A percentile compares a stretch with the other conserved stretches of the same genome.
Evolutionary conservation across 768 basidiomycete genomes (phyloP).

Genomic region (Russula emetica): DNA sequence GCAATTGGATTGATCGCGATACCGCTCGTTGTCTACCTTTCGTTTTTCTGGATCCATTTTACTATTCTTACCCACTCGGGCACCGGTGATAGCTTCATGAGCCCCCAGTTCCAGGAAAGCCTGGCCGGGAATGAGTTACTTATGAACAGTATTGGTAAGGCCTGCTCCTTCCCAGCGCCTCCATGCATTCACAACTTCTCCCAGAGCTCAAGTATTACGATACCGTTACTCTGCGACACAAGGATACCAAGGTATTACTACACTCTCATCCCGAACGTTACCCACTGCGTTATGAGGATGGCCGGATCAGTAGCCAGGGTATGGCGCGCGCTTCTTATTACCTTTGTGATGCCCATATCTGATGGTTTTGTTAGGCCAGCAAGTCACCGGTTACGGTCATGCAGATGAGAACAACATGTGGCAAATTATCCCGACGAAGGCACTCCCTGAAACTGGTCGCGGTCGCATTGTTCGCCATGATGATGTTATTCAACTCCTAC

Average conservation of each 20-base stretch:
- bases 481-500: slow-evolving; percentile 84
- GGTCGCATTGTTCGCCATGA: slow-evolving; percentile 88
- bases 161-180: slow-evolving; percentile 10
- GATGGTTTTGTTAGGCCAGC: slow-evolving; percentile 59
- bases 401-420: slow-evolving; percentile 94
- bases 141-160: slow-evolving; percentile 82
- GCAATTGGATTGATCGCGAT: slow-evolving; percentile 79
- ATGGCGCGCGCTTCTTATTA: neutral
- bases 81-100: slow-evolving; percentile 95
- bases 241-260: slow-evolving; percentile 87
- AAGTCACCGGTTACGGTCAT: slow-evolving; percentile 93
- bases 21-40: slow-evolving; percentile 88
- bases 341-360: slow-evolving; percentile 1
- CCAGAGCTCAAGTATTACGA: slow-evolving; percentile 94
- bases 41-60: slow-evolving; percentile 96
- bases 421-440: slow-evolving; percentile 93
- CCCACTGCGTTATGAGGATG: slow-evolving; percentile 92
- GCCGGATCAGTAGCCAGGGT: slow-evolving; percentile 93
- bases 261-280: slow-evolving; percentile 92
- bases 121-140: slow-evolving; percentile 87
- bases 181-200: slow-evolving; percentile 4
- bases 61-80: slow-evolving; percentile 83
- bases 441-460: slow-evolving; percentile 88
- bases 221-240: slow-evolving; percentile 81
- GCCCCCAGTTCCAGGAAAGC: slow-evolving; percentile 96